Base-by-base conservation (phyloP, 306 rosid genomes). In the Cercis canadensis region DNA sequence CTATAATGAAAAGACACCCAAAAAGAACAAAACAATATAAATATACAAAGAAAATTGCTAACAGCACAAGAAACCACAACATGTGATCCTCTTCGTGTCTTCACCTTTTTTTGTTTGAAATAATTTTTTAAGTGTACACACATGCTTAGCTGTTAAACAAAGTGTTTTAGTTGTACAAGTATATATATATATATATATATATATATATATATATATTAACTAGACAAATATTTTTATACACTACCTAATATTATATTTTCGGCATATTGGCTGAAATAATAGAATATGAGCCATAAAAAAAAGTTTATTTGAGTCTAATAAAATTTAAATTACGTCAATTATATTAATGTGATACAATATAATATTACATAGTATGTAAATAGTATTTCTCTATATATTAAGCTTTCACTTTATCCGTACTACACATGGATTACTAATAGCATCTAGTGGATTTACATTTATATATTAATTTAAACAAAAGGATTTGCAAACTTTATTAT, bases 141-240 rank as follows among this genome's bases (percentile, higher is more conserved):
- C 50, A 80, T 69, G 80, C 90, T 84, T 82, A 76, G 90, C 87
- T 83, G 84, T 80, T 76, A 62, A 74, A 67, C 82, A 88, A 78
- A 39, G 51, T 73, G 70, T 29, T 46, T 31, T 32, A 43, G 19
- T 17, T 1, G 57, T 43, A 44, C 57, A 31, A 54, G 36, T n/a
- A n/a, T n/a, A n/a, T n/a, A n/a, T n/a, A n/a, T n/a, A n/a, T n/a
- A n/a, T n/a, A n/a, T n/a, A n/a, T n/a, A n/a, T n/a, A n/a, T n/a
- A n/a, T n/a, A n/a, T n/a, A n/a, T n/a, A n/a, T n/a, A n/a, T n/a
- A n/a, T n/a, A n/a, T n/a, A n/a, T n/a, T n/a, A n/a, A n/a, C n/a
- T n/a, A n/a, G n/a, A n/a, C n/a, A n/a, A n/a, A n/a, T n/a, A n/a
- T n/a, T n/a, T n/a, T n/a, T n/a, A n/a, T n/a, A n/a, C n/a, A n/a